These are phyloP conservation scores for Lepidopterella palustris DNA, from an alignment of 495 filamentous ascomycete genomes.

Conservation along the genomic window DNA sequence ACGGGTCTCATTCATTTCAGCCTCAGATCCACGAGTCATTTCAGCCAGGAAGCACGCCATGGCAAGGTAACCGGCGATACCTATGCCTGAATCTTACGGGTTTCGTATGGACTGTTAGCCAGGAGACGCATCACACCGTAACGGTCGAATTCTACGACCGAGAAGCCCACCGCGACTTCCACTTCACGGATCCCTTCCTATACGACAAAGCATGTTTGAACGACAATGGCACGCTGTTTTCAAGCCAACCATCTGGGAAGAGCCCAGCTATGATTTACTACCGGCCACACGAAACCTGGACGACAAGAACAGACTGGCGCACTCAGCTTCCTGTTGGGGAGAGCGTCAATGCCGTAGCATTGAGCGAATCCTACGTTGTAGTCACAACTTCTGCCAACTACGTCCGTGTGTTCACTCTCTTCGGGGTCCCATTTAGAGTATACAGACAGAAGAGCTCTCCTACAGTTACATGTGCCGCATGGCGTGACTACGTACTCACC, in stretches of 20 bases:
- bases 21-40: constrained; percentile 75
- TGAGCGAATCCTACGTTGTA: constrained; percentile 84
- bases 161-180: constrained; percentile 84
- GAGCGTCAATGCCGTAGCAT: constrained; percentile 74
- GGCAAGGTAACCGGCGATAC: constrained; percentile 89
- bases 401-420: constrained; percentile 86
- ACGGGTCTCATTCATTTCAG: constrained; percentile 41
- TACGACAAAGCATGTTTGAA: constrained; percentile 95
- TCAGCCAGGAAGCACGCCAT: constrained; percentile 90
- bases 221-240: constrained; percentile 80
- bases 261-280: constrained; percentile 84
- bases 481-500: constrained; percentile 88
- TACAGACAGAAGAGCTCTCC: constrained; percentile 86
- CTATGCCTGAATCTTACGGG: constrained; percentile 89
- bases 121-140: constrained; percentile 86
- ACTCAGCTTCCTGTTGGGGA: constrained; percentile 77
- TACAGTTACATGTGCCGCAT: constrained; percentile 85
- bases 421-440: constrained; percentile 79
- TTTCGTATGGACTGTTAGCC: constrained; percentile 94
- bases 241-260: constrained; percentile 56
- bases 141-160: constrained; percentile 97
- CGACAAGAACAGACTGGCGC: constrained; percentile 81
- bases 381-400: constrained; percentile 80
- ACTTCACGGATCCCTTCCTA: constrained; percentile 91
- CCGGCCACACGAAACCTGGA: constrained; percentile 95